A percentile compares a stretch with the other conserved stretches of the same genome.
These are phyloP conservation scores for Lactuca saligna DNA, from an alignment of 129 eudicot genomes.

Conservation along the genomic window DNA sequence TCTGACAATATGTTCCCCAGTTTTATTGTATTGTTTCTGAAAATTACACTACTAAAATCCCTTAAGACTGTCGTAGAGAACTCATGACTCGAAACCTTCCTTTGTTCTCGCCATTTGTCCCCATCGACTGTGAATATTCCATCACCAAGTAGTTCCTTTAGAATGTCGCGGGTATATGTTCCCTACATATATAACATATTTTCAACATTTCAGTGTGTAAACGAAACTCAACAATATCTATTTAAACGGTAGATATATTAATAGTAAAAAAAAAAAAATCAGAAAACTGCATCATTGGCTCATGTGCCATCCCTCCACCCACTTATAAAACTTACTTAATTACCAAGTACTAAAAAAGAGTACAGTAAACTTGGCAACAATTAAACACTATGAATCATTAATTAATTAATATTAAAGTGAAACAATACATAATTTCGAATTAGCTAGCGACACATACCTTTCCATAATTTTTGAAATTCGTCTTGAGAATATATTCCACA, in stretches of 20 bases:
- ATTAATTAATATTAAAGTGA: too few species aligned
- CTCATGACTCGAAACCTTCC: constrained; percentile 55
- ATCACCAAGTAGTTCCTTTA: constrained; percentile 50
- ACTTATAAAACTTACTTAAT: too few species aligned
- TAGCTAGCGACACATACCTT: constrained; percentile 31
- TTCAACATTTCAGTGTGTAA: neutral
- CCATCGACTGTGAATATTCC: constrained; percentile 70
- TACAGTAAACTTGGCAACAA: too few species aligned
- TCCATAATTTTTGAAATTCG: constrained; percentile 49
- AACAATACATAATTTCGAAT: neutral
- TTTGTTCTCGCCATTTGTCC: constrained; percentile 60
- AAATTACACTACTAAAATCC: constrained; percentile 42
- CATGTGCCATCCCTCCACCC: too few species aligned
- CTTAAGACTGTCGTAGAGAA: constrained; percentile 54
- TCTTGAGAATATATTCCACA: constrained; percentile 58
- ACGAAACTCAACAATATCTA: too few species aligned
- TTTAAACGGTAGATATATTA: too few species aligned
- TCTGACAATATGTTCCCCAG: constrained; percentile 44
- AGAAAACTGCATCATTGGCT: too few species aligned
- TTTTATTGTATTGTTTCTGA: constrained; percentile 45
- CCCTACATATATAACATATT: constrained; percentile 31
- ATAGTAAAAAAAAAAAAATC: too few species aligned
- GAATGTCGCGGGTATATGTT: constrained; percentile 24
- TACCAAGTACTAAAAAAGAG: too few species aligned
- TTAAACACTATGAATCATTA: too few species aligned